A percentile compares a stretch with the other conserved stretches of the same genome.
Evolutionary conservation across 768 basidiomycete species (phyloP).

Genomic region (Tylopilus sp.): DNA sequence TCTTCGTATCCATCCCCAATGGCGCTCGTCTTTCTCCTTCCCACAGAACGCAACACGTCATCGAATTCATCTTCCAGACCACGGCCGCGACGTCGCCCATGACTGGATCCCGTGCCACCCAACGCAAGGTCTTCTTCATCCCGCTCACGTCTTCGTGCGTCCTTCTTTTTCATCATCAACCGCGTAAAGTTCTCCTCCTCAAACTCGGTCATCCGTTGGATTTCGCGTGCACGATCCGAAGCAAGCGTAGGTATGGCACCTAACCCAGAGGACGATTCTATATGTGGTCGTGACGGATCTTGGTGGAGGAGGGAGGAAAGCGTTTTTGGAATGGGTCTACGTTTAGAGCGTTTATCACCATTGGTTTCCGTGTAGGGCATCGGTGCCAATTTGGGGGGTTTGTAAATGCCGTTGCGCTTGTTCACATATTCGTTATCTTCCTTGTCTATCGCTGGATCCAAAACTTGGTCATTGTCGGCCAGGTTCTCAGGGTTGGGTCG

Average conservation of each 20-base stretch:
- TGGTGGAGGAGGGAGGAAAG: constrained; percentile 52
- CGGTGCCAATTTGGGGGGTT: constrained; percentile 84
- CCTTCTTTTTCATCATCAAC: constrained; percentile 86
- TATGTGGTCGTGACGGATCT: constrained; percentile 58
- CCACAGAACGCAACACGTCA: constrained; percentile 67
- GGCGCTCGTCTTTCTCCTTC: constrained; percentile 38
- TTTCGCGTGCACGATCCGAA: constrained; percentile 69
- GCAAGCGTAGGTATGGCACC: constrained; percentile 55
- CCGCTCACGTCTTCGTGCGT: constrained; percentile 59
- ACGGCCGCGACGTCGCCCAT: constrained; percentile 56
- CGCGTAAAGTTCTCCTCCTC: constrained; percentile 89
- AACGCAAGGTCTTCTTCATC: constrained; percentile 90
- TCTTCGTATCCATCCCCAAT: constrained; percentile 80
- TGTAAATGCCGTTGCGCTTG: constrained; percentile 58
- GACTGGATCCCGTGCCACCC: constrained; percentile 62
- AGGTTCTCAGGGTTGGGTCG: constrained; percentile 84
- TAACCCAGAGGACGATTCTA: constrained; percentile 71
- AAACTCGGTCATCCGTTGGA: constrained; percentile 79
- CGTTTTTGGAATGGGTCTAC: constrained; percentile 62
- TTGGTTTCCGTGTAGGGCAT: constrained; percentile 73
- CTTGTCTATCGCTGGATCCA: constrained; percentile 33
- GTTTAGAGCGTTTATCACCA: constrained; percentile 43
- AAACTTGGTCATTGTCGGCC: constrained; percentile 38
- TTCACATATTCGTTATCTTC: constrained; percentile 14
- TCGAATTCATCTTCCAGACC: constrained; percentile 84